A percentile compares a stretch with the other conserved stretches of the same genome.
These are phyloP conservation scores for Paratinospora sagittata DNA, from an alignment of 164 flowering plant genomes.

Conservation along the genomic window DNA sequence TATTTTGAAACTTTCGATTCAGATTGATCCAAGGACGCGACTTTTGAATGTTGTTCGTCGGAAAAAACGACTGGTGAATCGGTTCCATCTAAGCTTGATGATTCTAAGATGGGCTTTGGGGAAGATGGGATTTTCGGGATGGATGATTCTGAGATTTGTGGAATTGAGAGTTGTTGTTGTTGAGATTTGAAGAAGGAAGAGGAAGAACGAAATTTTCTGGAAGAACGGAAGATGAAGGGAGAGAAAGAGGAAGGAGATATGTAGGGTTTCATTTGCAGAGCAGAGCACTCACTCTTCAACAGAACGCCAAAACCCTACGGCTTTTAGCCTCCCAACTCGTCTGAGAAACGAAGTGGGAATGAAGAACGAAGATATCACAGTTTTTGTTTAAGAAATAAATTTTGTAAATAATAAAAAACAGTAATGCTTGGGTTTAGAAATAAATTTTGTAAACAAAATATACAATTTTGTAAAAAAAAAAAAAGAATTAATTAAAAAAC, in stretches of 20 bases:
- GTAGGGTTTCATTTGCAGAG: not conserved
- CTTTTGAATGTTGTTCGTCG: slow-evolving; percentile 6
- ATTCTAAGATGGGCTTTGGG: slow-evolving; percentile 8
- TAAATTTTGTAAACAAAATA: no score
- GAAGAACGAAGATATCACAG: no score
- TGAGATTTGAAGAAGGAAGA: slow-evolving; percentile 8
- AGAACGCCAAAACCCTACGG: no score
- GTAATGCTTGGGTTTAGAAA: no score
- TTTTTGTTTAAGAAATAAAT: no score
- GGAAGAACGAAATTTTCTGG: not conserved
- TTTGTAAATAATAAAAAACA: no score
- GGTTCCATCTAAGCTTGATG: not conserved
- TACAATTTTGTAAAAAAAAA: no score
- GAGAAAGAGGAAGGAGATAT: slow-evolving; percentile 7
- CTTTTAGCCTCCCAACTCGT: no score
- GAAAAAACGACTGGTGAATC: not conserved
- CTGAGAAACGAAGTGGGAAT: no score
- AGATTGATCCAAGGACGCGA: slow-evolving; percentile 2
- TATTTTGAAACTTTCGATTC: slow-evolving; percentile 7
- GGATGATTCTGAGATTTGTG: not conserved
- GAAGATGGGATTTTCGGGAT: not conserved
- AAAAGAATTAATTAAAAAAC: no score
- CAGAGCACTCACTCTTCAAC: no score
- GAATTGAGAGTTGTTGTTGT: not conserved
- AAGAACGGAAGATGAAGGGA: slow-evolving; percentile 7